Percentiles rank a stretch among this genome's conserved stretches.
phyloP scores from a whole-genome alignment of 768 basidiomycete genomes.

The Hygrocybe coccinea region DNA sequence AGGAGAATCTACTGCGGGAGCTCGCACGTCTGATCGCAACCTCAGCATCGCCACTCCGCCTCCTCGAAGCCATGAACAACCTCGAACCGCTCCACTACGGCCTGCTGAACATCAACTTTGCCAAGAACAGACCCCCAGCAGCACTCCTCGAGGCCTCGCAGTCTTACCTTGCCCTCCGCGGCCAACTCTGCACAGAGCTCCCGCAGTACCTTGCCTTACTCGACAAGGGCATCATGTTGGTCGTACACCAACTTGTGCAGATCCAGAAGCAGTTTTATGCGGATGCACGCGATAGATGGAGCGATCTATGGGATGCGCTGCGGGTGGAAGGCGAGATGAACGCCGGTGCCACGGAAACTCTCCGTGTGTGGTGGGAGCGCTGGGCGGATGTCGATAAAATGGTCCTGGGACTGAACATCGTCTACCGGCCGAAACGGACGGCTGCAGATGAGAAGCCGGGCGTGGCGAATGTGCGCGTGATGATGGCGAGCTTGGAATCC shows the following conservation, averaged over 20 bases:
- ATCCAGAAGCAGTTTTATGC: conserved; percentile 60
- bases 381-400: conserved; percentile 62
- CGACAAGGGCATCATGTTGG: conserved; percentile 52
- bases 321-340: conserved; percentile 66
- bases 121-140: conserved; percentile 61
- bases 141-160: conserved; percentile 67
- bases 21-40: conserved; percentile 55
- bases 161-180: conserved; percentile 72
- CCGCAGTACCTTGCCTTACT: conserved; percentile 58
- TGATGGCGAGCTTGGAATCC: conserved; percentile 13
- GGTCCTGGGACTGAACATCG: conserved; percentile 34
- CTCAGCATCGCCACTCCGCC: conserved; percentile 56
- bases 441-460: background rate
- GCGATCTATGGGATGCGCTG: conserved; percentile 81
- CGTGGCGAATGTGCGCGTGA: background rate
- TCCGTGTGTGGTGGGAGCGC: conserved; percentile 63
- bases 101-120: conserved; percentile 59
- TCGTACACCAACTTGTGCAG: conserved; percentile 47
- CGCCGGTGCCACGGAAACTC: conserved; percentile 62
- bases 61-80: conserved; percentile 66
- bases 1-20: conserved; percentile 50
- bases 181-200: conserved; percentile 65
- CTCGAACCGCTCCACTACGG: conserved; percentile 70
- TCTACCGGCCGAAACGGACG: conserved; percentile 17
- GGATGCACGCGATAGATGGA: conserved; percentile 62